Conservation (phyloP, 2,329 filamentous ascomycete genomes). For the Aspergillus novoparasiticus region DNA sequence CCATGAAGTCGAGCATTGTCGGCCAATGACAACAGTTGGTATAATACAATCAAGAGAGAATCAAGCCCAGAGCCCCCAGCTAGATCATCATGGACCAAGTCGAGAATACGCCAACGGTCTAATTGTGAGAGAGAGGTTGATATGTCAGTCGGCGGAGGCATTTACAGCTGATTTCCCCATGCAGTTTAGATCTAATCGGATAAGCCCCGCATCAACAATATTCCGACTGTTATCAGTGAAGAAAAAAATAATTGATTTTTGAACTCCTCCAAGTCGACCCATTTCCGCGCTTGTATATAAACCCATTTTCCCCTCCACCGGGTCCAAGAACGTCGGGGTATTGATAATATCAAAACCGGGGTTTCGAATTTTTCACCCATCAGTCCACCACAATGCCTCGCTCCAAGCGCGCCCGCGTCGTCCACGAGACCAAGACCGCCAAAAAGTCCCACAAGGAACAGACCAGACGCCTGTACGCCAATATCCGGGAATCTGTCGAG, state of each 20-base stretch:
- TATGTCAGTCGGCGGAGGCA: conserved; percentile 10
- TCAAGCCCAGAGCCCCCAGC: neutral
- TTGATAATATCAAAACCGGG: neutral
- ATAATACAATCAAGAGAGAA: neutral
- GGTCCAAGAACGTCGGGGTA: neutral
- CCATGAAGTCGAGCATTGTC: conserved; percentile 93
- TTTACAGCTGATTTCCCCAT: conserved; percentile 37
- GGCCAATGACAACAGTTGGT: neutral
- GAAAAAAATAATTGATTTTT: conserved; percentile 37
- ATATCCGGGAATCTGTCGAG: conserved; percentile 81
- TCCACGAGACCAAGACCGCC: conserved; percentile 85
- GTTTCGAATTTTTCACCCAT: neutral
- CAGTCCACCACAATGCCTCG: conserved; percentile 74
- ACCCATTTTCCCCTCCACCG: neutral
- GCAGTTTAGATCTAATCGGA: conserved; percentile 35
- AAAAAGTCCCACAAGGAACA: conserved; percentile 92
- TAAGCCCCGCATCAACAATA: conserved; percentile 41
- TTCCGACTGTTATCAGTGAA: conserved; percentile 44
- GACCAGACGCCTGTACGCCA: conserved; percentile 83
- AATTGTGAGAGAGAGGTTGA: neutral
- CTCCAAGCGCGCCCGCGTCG: conserved; percentile 87
- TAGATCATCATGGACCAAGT: neutral
- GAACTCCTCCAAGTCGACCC: conserved; percentile 25
- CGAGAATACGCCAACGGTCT: neutral
- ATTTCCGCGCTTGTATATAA: conserved; percentile 20